A percentile compares a stretch with the other conserved stretches of the same genome.
phyloP scores from a whole-genome alignment of 495 filamentous ascomycete genomes.

The Xylaria longipes region DNA sequence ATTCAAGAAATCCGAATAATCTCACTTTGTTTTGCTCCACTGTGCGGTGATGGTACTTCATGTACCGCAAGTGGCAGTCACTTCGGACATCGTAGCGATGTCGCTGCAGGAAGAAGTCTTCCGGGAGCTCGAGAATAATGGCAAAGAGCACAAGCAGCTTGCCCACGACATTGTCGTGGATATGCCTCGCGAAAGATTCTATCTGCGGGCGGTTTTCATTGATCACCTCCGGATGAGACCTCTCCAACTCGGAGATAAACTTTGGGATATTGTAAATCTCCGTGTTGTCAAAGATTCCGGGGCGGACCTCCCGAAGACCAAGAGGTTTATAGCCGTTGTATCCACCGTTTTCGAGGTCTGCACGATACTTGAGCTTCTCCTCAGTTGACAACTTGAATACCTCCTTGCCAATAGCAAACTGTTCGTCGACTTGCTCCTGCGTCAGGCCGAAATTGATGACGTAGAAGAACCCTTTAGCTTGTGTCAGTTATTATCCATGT shows the following conservation, averaged over 20 bases:
- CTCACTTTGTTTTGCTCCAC: slow-evolving; percentile 47
- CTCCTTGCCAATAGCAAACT: slow-evolving; percentile 64
- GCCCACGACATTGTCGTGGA: slow-evolving; percentile 52
- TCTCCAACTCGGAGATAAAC: slow-evolving; percentile 49
- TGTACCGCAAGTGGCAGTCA: slow-evolving; percentile 61
- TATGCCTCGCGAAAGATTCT: slow-evolving; percentile 55
- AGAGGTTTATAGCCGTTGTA: slow-evolving; percentile 45
- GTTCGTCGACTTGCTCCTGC: slow-evolving; percentile 64
- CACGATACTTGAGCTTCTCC: slow-evolving; percentile 47
- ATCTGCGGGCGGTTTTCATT: slow-evolving; percentile 47
- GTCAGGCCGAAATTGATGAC: slow-evolving; percentile 64
- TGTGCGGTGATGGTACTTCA: slow-evolving; percentile 57
- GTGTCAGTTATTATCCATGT: neutral
- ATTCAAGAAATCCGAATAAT: neutral
- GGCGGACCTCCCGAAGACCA: slow-evolving; percentile 43
- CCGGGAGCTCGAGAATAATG: slow-evolving; percentile 58
- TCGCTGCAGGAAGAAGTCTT: slow-evolving; percentile 54
- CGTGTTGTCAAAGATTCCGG: slow-evolving; percentile 53
- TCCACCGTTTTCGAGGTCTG: slow-evolving; percentile 41
- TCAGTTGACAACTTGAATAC: slow-evolving; percentile 62
- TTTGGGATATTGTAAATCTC: slow-evolving; percentile 62
- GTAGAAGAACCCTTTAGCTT: slow-evolving; percentile 58
- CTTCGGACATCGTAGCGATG: slow-evolving; percentile 58
- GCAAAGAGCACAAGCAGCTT: slow-evolving; percentile 59
- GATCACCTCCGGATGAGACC: slow-evolving; percentile 40